Base-by-base conservation (phyloP, 2,329 filamentous ascomycete genomes). In the Diaporthe longicolla region DNA sequence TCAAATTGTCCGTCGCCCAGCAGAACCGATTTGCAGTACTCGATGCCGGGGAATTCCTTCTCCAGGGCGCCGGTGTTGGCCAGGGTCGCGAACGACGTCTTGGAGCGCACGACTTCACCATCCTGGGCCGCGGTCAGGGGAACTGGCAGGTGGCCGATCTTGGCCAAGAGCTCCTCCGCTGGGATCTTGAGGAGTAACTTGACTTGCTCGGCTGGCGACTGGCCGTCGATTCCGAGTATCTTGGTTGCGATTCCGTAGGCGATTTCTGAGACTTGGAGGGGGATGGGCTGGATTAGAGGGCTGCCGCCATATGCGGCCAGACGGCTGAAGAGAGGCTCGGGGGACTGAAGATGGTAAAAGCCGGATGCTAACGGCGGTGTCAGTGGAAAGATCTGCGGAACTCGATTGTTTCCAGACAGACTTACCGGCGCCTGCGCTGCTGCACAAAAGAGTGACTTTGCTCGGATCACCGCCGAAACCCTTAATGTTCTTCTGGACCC, bases 141-240 rank as follows among this genome's bases (percentile, higher is more conserved):
- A 19, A 76, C 55, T 11, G 65, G 55, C 21, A 65, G 48, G 4
- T 45, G 59, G 2, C n/a, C 52, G 15, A 77, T 26, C 54, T 75
- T 76, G 21, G 52, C 48, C 3, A 43, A 55, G 8, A 77, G 48
- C 40, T 74, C 72, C 50, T 66, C 50, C 11, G 65, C 71, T 1
- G 76, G 74, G 21, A 72, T 61, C 24, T 52, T 57, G 10, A 77
- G 72, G 11, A 77, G 72, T 13, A 68, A 54, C 26, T 78, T 61
- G 24, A 77, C 72, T 11, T 88, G 70, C 77, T 87, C n/a, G 84
- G 86, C 73, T 88, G 88, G 3, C 84, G 86, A 50, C 84, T 88
- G 76, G 83, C 90, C 55, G 85, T 89, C 59, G 82, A 89, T 73
- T 81, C 86, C 43, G 85, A 91, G 78, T 78, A 78, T 24, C 85